Evolutionary conservation across 495 filamentous ascomycete species (phyloP).

Genomic region (Pseudomonodictys pantanalensis): DNA sequence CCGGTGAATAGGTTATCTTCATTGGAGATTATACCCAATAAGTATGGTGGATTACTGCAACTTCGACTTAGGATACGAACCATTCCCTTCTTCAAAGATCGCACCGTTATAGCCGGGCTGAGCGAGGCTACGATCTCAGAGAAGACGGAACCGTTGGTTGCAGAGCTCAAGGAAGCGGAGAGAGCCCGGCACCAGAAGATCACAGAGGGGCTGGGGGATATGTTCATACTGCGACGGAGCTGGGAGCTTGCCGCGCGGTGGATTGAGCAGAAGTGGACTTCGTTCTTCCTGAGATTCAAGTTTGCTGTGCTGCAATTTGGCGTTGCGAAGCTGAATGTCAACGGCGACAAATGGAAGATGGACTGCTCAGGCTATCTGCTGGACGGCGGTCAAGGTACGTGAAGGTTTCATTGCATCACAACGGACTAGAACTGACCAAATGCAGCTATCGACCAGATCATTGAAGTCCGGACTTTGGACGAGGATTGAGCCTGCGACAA

Average conservation of each 20-base stretch:
- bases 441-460: background rate
- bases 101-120: slow-evolving; percentile 4
- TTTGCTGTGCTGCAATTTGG: slow-evolving; percentile 25
- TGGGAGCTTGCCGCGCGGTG: slow-evolving; percentile 18
- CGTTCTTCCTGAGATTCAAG: slow-evolving; percentile 28
- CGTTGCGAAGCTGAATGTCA: slow-evolving; percentile 6
- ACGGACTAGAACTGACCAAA: background rate
- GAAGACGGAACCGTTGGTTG: slow-evolving; percentile 13
- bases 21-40: slow-evolving; percentile 16
- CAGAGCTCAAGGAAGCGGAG: slow-evolving; percentile 13
- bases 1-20: slow-evolving; percentile 9
- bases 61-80: slow-evolving; percentile 16
- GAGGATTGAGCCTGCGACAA: too few relatives aligned
- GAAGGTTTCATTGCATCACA: background rate
- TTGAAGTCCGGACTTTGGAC: too few relatives aligned
- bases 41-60: background rate
- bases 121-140: slow-evolving; percentile 6
- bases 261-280: slow-evolving; percentile 25
- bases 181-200: slow-evolving; percentile 15
- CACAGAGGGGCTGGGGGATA: slow-evolving; percentile 15
- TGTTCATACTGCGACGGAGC: slow-evolving; percentile 5
- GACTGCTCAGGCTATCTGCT: slow-evolving; percentile 21
- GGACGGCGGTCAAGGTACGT: slow-evolving; percentile 26
- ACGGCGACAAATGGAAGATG: slow-evolving; percentile 27
- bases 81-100: slow-evolving; percentile 11